Evolutionary conservation across 2,329 filamentous ascomycete genomes (phyloP), one percentile per base, ranked within the genome.

Genomic region (Alternaria angustiovoidea): DNA sequence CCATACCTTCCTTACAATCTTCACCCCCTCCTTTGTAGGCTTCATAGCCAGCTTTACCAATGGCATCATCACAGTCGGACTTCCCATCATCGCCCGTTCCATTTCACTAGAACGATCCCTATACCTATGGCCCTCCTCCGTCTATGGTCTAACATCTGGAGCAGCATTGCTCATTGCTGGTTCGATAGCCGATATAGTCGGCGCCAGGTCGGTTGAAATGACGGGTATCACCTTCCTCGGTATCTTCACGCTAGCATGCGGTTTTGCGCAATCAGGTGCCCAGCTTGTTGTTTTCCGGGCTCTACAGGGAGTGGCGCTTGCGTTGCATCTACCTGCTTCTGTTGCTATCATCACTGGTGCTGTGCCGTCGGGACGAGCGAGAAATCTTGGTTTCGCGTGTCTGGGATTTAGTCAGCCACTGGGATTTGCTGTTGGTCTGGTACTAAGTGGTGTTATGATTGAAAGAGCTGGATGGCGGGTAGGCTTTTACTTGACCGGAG

Each of bases 381-480:
- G 72, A 18, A 76, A 76, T 70, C 49, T 82, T 69, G 67, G 70
- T 0, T 75, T 78, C 62, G 66, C 64, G 32, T 82, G 79, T 55
- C 58, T 84, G 6, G 83, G 84, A 0, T 67, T 84, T 22, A 80
- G 79, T 41, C 80, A 82, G 55, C 81, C 83, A 0, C 68, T 86
- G 0, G 85, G 84, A 0, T 86, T 85, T 63, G 83, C 82, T 0
- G 65, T 85, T 8, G 85, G 85, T 0, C 70, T 87, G 0, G 81
- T 86, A 1, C 62, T 85, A 1, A 83, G 81, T 9, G 85, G 85
- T 12, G 69, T 86, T 1, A 71, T 86, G 12, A 75, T 82, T 6
- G 80, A 84, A 43, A 79, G 76, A 0, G 67, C 81, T 4, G 83
- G 83, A 1, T 86, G 84, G 84, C 74, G 83, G 4, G 75, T 77